Evolutionary conservation across 192 early-diverging fungal species (phyloP), one percentile per base, ranked within the genome.

Genomic region (Linnemannia elongata): DNA sequence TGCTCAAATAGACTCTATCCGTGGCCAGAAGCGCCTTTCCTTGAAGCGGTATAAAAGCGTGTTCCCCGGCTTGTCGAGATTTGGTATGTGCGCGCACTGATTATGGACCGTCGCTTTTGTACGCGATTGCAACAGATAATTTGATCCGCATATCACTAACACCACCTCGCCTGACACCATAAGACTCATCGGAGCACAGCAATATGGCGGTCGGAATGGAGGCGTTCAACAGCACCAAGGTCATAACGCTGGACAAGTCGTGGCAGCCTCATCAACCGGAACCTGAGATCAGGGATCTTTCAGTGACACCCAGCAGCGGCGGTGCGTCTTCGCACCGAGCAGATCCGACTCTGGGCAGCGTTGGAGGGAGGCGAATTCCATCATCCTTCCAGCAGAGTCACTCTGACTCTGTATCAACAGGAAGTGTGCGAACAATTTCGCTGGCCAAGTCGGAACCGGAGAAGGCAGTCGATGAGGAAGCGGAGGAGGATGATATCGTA

Each of bases 191-290:
- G 0, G 68, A 42, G 30, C 38, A 45, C 3, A 33, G 60, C 38
- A 38, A 79, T 3, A 36, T 85, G 49, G 74, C 77, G 27, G 74
- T 71, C 1, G 83, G 83, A 3, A 73, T 80, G 73, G 70, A 71
- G 9, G 83, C 83, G 1, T 80, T 55, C 57, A 52, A 42, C 9
- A 85, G 83, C 54, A 75, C 83, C 42, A 85, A 76, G 4, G 42
- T 68, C 1, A 17, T 85, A 24, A 63, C 78, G 1, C 45, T 85
- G 5, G 69, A 74, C 4, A 44, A 36, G 4, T 60, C 72, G 2
- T 38, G 13, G 15, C 77, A 74, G 12, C n/a, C 57, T 10, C 42
- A 85, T 54, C 83, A 85, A 66, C 83, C 83, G n/a, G 83, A 80
- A 55, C 6, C 52, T n/a, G 74, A 69, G 4, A 72, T 85, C 15